Evolutionary conservation across 495 filamentous ascomycete species (phyloP).

Genomic region (Penicillium paradoxum): DNA sequence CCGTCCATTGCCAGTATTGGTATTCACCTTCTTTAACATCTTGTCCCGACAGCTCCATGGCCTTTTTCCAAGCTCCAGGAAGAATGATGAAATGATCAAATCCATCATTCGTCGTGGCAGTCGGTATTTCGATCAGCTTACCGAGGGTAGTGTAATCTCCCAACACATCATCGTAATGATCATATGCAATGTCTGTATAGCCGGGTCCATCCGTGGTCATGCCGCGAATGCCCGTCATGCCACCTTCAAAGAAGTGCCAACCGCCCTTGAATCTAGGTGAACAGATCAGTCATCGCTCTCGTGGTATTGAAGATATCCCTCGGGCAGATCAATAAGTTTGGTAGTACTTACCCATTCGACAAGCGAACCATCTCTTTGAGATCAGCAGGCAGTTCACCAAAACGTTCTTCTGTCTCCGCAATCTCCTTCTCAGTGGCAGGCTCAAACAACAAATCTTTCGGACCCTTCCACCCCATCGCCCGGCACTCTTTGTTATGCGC

Average conservation of each 20-base stretch:
- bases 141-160: neutral
- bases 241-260: neutral
- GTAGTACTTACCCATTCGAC: neutral
- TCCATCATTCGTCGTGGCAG: neutral
- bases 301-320: no score
- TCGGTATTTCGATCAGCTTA: neutral
- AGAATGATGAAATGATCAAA: neutral
- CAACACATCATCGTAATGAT: neutral
- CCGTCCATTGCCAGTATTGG: neutral
- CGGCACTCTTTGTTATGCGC: neutral
- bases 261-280: neutral
- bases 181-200: neutral
- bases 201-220: neutral
- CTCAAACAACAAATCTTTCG: neutral
- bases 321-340: no score
- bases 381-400: neutral
- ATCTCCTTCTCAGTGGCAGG: neutral
- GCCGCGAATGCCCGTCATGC: neutral
- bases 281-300: neutral
- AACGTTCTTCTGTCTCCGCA: neutral
- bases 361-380: neutral
- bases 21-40: neutral
- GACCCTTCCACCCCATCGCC: neutral
- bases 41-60: neutral
- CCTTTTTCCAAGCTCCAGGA: neutral